phyloP scores from a whole-genome alignment of 176 grass and related monocot genomes.

The Paspalum notatum region DNA sequence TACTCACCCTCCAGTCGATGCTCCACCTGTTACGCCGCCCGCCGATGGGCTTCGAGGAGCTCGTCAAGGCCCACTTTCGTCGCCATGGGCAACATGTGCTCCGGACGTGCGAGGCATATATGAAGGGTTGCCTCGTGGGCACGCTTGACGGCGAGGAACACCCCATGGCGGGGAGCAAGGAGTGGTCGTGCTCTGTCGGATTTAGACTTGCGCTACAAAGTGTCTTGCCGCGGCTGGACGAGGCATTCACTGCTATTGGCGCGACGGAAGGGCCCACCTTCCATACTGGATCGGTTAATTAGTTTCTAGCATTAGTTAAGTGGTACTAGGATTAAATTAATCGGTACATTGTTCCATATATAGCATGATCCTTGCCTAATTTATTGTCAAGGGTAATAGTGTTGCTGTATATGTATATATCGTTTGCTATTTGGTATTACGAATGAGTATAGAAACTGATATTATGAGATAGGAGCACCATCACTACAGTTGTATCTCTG shows the following conservation, averaged over 20 bases:
- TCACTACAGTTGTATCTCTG: too few species aligned
- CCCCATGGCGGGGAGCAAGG: background rate
- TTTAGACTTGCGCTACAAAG: background rate
- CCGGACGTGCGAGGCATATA: background rate
- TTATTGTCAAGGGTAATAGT: too few species aligned
- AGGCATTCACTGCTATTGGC: background rate
- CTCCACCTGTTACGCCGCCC: background rate
- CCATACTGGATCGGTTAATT: too few species aligned
- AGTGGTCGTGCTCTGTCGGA: background rate
- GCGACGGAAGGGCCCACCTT: too few species aligned
- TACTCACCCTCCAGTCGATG: background rate
- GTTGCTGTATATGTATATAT: too few species aligned
- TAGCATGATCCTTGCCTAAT: too few species aligned
- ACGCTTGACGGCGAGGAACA: background rate
- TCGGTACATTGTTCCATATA: too few species aligned
- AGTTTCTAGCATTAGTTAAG: too few species aligned
- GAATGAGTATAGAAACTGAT: too few species aligned
- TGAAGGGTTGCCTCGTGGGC: background rate
- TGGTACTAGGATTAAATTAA: too few species aligned
- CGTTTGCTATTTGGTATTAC: too few species aligned
- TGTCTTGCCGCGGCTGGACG: background rate
- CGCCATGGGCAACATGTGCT: background rate
- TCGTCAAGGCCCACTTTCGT: background rate
- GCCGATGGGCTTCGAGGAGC: background rate
- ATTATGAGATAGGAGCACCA: too few species aligned